Evolutionary conservation across 2,329 filamentous ascomycete genomes (phyloP), one percentile per base, ranked within the genome.

Genomic region (Cyclaneusma minus): DNA sequence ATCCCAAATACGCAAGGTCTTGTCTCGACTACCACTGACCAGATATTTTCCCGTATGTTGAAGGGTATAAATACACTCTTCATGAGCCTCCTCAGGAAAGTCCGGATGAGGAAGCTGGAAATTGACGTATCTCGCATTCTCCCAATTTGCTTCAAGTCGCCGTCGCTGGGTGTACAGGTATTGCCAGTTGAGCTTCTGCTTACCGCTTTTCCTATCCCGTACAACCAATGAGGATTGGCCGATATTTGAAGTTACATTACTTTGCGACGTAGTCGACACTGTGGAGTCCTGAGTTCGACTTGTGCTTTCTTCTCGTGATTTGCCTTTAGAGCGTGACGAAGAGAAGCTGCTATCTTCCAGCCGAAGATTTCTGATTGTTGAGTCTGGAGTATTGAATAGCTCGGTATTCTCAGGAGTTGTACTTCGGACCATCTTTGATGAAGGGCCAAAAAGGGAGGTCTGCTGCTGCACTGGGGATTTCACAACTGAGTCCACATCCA

Each of bases 41-140:
- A 98, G 64, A 48, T 77, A 89, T 35, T 83, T 75, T 2, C 76
- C 65, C 28, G 77, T 77, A 44, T 87, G 92, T 48, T 98, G 87
- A 28, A 98, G 72, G 3, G 82, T 87, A 51, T 98, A 98, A 8
- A 98, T 84, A 48, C 85, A 95, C 45, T 95, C 87, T 12, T 63
- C 65, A 46, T 98, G 89, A 1, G 81, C 82, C 47, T 95, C 87
- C 16, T 80, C 64, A 1, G 72, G 71, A 41, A 84, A 64, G 19
- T 70, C 63, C 0, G 84, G 84, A 43, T 93, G 83, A 1, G 89
- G 89, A 1, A 98, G 64, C 47, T 91, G 83, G 43, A 95, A 95
- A 36, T 85, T 91, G 3, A 64, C 70, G 47, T 68, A 93, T 31
- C 72, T 76, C 4, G 81, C 85, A 12, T 73, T 64, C 32, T 82